These are phyloP conservation scores for Bipolaris gigantea DNA, from an alignment of 2,329 filamentous ascomycete species.

Conservation along the genomic window DNA sequence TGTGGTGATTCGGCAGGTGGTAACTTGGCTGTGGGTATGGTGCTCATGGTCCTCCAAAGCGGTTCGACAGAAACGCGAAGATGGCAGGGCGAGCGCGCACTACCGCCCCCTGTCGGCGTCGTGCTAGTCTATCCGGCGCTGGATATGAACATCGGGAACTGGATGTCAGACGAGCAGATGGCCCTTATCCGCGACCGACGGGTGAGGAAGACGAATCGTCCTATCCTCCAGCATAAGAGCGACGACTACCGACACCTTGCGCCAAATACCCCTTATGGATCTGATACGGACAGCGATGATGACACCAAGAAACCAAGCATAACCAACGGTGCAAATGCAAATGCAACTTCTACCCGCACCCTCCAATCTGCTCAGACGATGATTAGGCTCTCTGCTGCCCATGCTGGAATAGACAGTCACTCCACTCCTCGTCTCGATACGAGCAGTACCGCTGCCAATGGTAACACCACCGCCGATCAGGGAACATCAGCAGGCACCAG, in stretches of 20 bases:
- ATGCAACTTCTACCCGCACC: conserved; percentile 26
- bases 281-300: conserved; percentile 64
- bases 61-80: conserved; percentile 59
- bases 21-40: conserved; percentile 77
- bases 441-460: conserved; percentile 21
- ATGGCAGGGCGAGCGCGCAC: conserved; percentile 57
- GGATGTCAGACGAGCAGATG: conserved; percentile 99
- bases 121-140: conserved; percentile 86
- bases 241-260: conserved; percentile 85
- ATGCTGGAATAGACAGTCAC: conserved; percentile 38
- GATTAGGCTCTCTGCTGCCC: conserved; percentile 45
- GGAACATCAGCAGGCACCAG: conserved; percentile 15
- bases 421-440: conserved; percentile 24
- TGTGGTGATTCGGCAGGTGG: conserved; percentile 82
- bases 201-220: conserved; percentile 74
- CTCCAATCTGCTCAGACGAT: conserved; percentile 41
- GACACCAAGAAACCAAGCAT: conserved; percentile 23
- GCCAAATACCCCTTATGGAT: conserved; percentile 76
- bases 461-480: conserved; percentile 21
- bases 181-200: conserved; percentile 83
- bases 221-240: conserved; percentile 79
- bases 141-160: conserved; percentile 97
- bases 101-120: conserved; percentile 78
- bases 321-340: conserved; percentile 14
- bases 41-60: conserved; percentile 86